phyloP scores from a whole-genome alignment of 2,329 filamentous ascomycete species.

The Aspergillus caelatus region DNA sequence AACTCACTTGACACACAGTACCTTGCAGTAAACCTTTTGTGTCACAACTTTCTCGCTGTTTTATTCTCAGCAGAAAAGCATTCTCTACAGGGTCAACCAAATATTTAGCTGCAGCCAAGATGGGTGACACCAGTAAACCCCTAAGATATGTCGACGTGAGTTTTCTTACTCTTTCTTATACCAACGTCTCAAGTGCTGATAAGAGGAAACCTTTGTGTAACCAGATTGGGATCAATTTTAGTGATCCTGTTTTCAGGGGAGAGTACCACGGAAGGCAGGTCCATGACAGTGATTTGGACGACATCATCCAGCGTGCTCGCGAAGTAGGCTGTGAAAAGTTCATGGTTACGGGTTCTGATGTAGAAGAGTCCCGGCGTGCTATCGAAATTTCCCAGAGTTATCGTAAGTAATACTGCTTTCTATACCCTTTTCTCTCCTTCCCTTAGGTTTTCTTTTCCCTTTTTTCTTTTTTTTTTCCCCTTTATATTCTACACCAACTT shows the following conservation, averaged over 20 bases:
- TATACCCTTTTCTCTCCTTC: background rate
- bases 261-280: conserved; percentile 77
- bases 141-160: conserved; percentile 53
- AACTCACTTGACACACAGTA: conserved; percentile 14
- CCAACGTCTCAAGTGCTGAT: conserved; percentile 18
- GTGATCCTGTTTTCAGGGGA: conserved; percentile 87
- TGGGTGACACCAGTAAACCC: conserved; percentile 38
- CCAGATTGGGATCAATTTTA: conserved; percentile 90
- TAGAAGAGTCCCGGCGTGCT: conserved; percentile 75
- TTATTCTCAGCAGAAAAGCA: conserved; percentile 2
- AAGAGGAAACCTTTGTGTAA: conserved; percentile 2
- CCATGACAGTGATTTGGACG: conserved; percentile 50
- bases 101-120: conserved; percentile 23
- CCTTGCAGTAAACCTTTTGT: conserved; percentile 8
- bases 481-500: background rate
- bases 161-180: conserved; percentile 11
- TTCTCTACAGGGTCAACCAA: conserved; percentile 17
- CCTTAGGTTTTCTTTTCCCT: no score
- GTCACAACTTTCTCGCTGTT: conserved; percentile 4
- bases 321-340: conserved; percentile 84
- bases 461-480: no score
- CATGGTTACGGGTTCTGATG: conserved; percentile 89
- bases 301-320: conserved; percentile 76
- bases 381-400: conserved; percentile 73
- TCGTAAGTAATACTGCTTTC: conserved; percentile 56